Percentiles rank a stretch among this genome's conserved stretches.
These are phyloP conservation scores for Entomortierella beljakovae DNA, from an alignment of 192 early-diverging fungal species.

Conservation along the genomic window DNA sequence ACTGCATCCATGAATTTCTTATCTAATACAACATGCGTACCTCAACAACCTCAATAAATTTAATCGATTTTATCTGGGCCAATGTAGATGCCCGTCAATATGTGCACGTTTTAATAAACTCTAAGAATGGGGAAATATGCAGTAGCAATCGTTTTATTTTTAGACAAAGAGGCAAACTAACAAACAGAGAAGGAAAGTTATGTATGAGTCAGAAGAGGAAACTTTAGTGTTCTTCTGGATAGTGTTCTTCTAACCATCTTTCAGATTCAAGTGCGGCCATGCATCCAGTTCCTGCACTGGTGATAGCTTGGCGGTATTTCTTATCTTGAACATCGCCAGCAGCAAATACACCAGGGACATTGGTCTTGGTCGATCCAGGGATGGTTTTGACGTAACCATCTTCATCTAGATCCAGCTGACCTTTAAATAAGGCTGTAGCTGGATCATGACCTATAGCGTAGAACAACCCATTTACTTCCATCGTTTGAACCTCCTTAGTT, in stretches of 20 bases:
- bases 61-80: too few relatives aligned
- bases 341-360: conserved; percentile 94
- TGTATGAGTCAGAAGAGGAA: too few relatives aligned
- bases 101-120: too few relatives aligned
- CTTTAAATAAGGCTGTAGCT: conserved; percentile 80
- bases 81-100: too few relatives aligned
- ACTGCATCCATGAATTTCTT: too few relatives aligned
- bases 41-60: too few relatives aligned
- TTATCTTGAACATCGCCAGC: conserved; percentile 98
- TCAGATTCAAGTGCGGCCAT: conserved; percentile 98
- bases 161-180: too few relatives aligned
- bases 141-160: too few relatives aligned
- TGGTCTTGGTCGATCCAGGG: conserved; percentile 86
- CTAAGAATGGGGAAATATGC: too few relatives aligned
- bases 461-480: conserved; percentile 92
- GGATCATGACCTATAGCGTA: conserved; percentile 98
- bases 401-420: conserved; percentile 85
- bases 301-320: conserved; percentile 97
- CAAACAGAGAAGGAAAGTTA: too few relatives aligned
- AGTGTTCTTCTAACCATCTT: conserved; percentile 89
- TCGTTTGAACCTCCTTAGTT: conserved; percentile 70
- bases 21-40: too few relatives aligned
- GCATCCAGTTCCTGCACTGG: conserved; percentile 96
- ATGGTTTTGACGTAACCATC: conserved; percentile 90
- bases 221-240: conserved; percentile 53